A percentile compares a stretch with the other conserved stretches of the same genome.
Conservation (phyloP, 371 early-diverging fungal species). For the Mortierella sp. region DNA sequence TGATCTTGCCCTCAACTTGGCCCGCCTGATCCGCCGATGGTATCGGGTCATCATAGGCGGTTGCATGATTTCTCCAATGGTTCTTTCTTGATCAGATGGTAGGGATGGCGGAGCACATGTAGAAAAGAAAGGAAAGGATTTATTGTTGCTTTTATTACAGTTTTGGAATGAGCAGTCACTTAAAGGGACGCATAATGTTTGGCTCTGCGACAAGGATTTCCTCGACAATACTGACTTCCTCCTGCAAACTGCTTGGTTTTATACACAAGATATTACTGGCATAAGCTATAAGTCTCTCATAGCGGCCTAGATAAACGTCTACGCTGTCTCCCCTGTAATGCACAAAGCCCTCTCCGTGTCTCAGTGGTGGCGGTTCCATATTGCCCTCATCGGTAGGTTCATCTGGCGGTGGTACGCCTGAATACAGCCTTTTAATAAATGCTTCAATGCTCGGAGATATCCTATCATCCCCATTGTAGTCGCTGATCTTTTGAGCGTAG, state of each 20-base stretch:
- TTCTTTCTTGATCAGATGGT: conserved; percentile 5
- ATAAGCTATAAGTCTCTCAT: conserved; percentile 30
- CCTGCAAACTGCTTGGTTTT: conserved; percentile 7
- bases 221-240: conserved; percentile 12
- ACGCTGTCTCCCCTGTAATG: conserved; percentile 17
- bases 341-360: conserved; percentile 32
- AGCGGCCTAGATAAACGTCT: conserved; percentile 23
- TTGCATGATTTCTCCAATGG: conserved; percentile 21
- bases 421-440: conserved; percentile 25
- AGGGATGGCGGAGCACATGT: not conserved
- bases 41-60: conserved; percentile 55
- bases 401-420: conserved; percentile 11
- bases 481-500: not conserved
- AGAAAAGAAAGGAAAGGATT: not conserved
- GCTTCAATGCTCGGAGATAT: conserved; percentile 13
- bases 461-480: not conserved
- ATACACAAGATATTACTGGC: conserved; percentile 24
- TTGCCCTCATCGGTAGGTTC: not conserved
- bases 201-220: not conserved
- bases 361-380: conserved; percentile 16
- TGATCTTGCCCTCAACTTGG: conserved; percentile 64
- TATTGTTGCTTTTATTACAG: not conserved
- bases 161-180: not conserved
- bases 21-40: conserved; percentile 61
- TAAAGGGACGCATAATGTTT: not conserved